These are phyloP conservation scores for Amoebophrya sp. DNA, from an alignment of 169 alveolate genomes.

Conservation along the genomic window DNA sequence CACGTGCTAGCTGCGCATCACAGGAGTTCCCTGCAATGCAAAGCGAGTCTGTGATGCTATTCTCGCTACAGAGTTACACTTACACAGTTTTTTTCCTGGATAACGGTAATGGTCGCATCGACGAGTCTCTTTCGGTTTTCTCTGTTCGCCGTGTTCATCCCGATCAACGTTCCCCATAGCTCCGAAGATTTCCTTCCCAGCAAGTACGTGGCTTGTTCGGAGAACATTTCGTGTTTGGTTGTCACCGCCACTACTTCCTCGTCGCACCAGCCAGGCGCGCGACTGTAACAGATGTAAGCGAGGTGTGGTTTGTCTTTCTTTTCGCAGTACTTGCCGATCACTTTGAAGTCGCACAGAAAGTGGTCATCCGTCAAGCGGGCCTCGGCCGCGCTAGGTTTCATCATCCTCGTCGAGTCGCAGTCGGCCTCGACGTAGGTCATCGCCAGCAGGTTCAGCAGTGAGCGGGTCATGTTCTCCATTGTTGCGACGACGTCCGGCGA, in stretches of 20 bases:
- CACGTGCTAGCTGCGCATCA: no score
- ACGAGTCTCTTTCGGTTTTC: conserved; percentile 88
- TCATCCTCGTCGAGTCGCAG: conserved; percentile 71
- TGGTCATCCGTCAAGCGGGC: conserved; percentile 90
- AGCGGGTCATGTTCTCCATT: no score
- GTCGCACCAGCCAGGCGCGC: conserved; percentile 97
- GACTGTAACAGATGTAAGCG: conserved; percentile 95
- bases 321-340: conserved; percentile 93
- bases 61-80: no score
- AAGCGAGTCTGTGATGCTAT: no score
- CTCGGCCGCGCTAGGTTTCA: no score
- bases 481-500: no score
- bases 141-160: conserved; percentile 70
- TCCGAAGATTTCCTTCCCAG: conserved; percentile 92
- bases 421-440: conserved; percentile 91
- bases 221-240: conserved; percentile 86
- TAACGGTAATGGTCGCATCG: conserved; percentile 88
- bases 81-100: conserved; percentile 92
- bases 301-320: conserved; percentile 98
- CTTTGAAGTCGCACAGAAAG: conserved; percentile 89
- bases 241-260: conserved; percentile 88
- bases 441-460: conserved; percentile 97
- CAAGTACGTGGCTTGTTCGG: conserved; percentile 91
- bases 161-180: conserved; percentile 89
- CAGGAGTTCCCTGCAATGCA: no score